Percentiles rank a stretch among this genome's conserved stretches.
These are phyloP conservation scores for Fonsecaea multimorphosa DNA, from an alignment of 2,329 filamentous ascomycete species.

Conservation along the genomic window DNA sequence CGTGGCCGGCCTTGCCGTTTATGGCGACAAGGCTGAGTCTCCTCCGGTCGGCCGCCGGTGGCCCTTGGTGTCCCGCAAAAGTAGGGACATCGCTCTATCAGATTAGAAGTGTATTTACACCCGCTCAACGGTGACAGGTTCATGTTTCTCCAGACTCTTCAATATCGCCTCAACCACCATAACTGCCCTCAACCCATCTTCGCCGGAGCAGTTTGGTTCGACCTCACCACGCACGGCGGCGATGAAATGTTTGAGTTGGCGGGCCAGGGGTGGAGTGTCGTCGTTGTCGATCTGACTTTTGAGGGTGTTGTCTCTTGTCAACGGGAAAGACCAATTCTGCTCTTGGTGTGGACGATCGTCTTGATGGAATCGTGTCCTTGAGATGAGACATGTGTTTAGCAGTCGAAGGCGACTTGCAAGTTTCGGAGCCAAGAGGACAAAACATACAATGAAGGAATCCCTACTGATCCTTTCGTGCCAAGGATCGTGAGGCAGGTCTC, in stretches of 20 bases:
- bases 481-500: constrained; percentile 29
- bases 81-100: too few species aligned
- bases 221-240: constrained; percentile 16
- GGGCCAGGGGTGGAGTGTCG: constrained; percentile 11
- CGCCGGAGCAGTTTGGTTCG: constrained; percentile 26
- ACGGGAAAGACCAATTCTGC: constrained; percentile 15
- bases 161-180: constrained; percentile 28
- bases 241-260: constrained; percentile 31
- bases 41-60: too few species aligned
- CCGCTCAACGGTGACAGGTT: constrained; percentile 11
- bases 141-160: constrained; percentile 10
- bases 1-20: too few species aligned
- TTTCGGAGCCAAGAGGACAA: neutral
- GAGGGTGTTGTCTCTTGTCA: neutral
- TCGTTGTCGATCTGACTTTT: constrained; percentile 4
- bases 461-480: constrained; percentile 24
- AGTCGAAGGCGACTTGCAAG: neutral
- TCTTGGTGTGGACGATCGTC: neutral
- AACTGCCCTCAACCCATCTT: constrained; percentile 26
- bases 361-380: constrained; percentile 11
- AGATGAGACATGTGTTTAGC: neutral
- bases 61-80: too few species aligned
- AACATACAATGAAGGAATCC: constrained; percentile 28
- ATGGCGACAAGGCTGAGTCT: too few species aligned
- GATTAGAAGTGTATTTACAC: neutral